Base-by-base conservation (phyloP, 306 rosid genomes). In the Ochetophila trinervis region DNA sequence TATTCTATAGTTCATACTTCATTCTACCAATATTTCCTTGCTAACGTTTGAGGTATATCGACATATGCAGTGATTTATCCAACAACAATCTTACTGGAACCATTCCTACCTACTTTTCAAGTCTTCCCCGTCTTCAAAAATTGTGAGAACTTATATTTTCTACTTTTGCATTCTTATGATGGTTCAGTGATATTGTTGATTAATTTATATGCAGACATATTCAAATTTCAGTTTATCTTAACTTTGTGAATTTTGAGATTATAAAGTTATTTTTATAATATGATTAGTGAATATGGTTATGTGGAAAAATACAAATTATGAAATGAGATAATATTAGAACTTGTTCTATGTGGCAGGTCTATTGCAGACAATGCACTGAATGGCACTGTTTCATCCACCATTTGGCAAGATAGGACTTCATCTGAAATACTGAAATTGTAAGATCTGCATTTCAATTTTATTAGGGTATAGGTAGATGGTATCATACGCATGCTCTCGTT, bases 291-390 rank as follows among this genome's bases (percentile, higher is more conserved):
- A 18, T 47, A 7, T 55, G 14, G 51, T 37, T 53, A 57, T 62
- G 53, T 77, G 42, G 57, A 71, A 52, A n/a, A 24, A 48, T 67
- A 64, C 68, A 50, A 62, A 60, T 21, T 42, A 40, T 65, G 40
- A 4, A 63, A 55, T 32, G 34, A 66, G 65, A 45, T 49, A 13
- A 56, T 56, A 30, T 44, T 48, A 22, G 58, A 55, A 65, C 35
- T 48, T 66, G 47, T 79, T 78, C 53, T 52, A 21, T 74, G 18
- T 74, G 76, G 78, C 87, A 94, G 99, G 96, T 94, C 91, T 60
- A 74, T 94, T 72, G 88, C 88, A 32, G 88, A 84, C 86, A 94
- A 94, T 80, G 72, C 64, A 42, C 71, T 94, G 80, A 71, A 9
- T 27, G 97, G 96, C 40, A 61, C 54, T 58, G 75, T 94, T 73